A percentile compares a stretch with the other conserved stretches of the same genome.
These are phyloP conservation scores for Podila clonocystis DNA, from an alignment of 192 early-diverging fungal species.

Conservation along the genomic window DNA sequence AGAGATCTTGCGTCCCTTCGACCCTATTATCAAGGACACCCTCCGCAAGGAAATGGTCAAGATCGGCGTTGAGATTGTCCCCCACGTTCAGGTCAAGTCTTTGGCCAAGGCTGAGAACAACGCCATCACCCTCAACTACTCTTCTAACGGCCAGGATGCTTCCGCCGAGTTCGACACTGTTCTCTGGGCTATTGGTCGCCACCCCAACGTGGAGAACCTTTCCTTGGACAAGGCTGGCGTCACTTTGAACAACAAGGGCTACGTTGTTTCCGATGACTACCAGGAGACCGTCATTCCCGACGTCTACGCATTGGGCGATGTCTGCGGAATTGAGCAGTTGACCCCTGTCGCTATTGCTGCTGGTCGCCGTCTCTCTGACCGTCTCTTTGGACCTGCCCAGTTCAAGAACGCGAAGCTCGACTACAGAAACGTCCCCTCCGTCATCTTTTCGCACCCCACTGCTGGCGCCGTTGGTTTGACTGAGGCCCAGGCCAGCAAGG, in stretches of 20 bases:
- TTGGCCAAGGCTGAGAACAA: constrained; percentile 66
- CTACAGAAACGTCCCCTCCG: constrained; percentile 94
- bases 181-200: constrained; percentile 92
- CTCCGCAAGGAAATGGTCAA: constrained; percentile 81
- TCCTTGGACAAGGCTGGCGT: constrained; percentile 75
- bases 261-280: constrained; percentile 86
- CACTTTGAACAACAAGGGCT: constrained; percentile 70
- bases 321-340: constrained; percentile 89
- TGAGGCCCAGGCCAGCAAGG: constrained; percentile 79
- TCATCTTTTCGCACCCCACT: constrained; percentile 95
- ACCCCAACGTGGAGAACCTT: constrained; percentile 77
- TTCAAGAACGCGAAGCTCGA: constrained; percentile 85
- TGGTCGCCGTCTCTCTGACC: constrained; percentile 88
- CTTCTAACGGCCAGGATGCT: constrained; percentile 47
- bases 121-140: constrained; percentile 61
- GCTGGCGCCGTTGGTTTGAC: constrained; percentile 91
- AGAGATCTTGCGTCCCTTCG: constrained; percentile 89
- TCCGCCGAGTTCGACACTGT: constrained; percentile 81
- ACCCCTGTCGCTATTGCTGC: constrained; percentile 98
- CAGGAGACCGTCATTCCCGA: constrained; percentile 80
- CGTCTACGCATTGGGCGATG: constrained; percentile 94
- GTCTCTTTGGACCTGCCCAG: constrained; percentile 85
- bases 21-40: constrained; percentile 81
- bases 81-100: constrained; percentile 65
- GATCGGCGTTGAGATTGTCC: constrained; percentile 85